Evolutionary conservation across 179 eudicot genomes (phyloP), one percentile per base, ranked within the genome.

Genomic region (Silene vulgaris): DNA sequence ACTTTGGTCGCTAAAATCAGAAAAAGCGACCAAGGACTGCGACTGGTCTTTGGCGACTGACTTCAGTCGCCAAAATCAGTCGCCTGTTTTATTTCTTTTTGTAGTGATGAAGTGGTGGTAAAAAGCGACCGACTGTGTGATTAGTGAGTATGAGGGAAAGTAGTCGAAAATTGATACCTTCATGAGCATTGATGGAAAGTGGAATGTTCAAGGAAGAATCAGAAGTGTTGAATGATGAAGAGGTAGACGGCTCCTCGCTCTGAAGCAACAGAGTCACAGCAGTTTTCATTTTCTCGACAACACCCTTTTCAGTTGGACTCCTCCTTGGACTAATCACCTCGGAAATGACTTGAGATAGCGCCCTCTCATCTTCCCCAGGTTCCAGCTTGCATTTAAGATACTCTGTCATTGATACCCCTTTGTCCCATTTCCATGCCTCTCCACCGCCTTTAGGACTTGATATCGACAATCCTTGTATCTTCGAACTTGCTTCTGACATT

Each of bases 341-440:
- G 3, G 96, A 83, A 73, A 94, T 94, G 4, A 81, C 92, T 78
- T 84, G 90, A 60, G 94, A 89, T 73, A 91, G 91, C 14, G 92
- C 92, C 68, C 78, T 86, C 69, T 90, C 98, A 73, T 88, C 90
- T 71, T 93, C 97, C 21, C 92, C 94, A 5, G 98, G 97, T 86
- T 93, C 92, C 5, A 91, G 61, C 85, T 90, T 91, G 32, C 79
- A 80, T 85, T 80, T 85, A 76, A 93, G 80, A 76, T 89, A 91
- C 82, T 93, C 96, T 80, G 81, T 89, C 76, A 90, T 90, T 0
- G 92, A 90, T 37, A 91, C 89, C 37, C 97, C 96, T 81, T 79
- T 89, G 30, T 87, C 92, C 77, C 79, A 81, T 37, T 71, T 79
- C 21, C 61, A 20, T 26, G 67, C 74, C 40, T 75, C 75, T 14